Conservation (phyloP, 805 yeast genomes). For the Yamadazyma akitaensis region DNA sequence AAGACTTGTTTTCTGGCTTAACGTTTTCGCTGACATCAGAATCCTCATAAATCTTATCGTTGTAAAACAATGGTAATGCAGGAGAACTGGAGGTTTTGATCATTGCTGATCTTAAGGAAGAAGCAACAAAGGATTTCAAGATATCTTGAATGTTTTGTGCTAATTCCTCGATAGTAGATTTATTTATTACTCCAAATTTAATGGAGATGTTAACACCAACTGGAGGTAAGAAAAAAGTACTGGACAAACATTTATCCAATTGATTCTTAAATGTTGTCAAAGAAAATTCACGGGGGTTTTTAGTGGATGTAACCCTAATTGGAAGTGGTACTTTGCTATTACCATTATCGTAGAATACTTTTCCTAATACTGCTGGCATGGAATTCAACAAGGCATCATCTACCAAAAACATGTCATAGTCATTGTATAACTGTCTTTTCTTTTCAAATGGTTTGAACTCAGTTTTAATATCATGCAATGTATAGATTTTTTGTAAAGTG, state of each 20-base stretch:
- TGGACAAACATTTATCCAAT: conserved; percentile 52
- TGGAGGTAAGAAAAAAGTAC: conserved; percentile 65
- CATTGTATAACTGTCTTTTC: conserved; percentile 66
- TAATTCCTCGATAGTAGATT: conserved; percentile 41
- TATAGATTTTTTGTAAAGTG: conserved; percentile 52
- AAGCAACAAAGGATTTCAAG: conserved; percentile 42
- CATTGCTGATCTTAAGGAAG: conserved; percentile 53
- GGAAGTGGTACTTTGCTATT: conserved; percentile 54
- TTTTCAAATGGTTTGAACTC: conserved; percentile 87
- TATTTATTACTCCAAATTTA: conserved; percentile 56
- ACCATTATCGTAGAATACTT: conserved; percentile 59
- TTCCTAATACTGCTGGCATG: conserved; percentile 82
- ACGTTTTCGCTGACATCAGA: conserved; percentile 41
- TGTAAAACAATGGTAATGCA: conserved; percentile 75
- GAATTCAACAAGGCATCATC: conserved; percentile 80
- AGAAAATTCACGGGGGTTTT: conserved; percentile 41
- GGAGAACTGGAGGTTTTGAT: conserved; percentile 74
- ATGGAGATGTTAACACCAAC: conserved; percentile 67
- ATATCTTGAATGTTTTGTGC: conserved; percentile 60
- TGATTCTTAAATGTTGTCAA: conserved; percentile 53
- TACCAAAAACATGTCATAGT: conserved; percentile 73
- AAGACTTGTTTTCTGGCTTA: conserved; percentile 28
- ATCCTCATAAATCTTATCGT: conserved; percentile 52
- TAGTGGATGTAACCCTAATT: conserved; percentile 22
- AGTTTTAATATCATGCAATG: conserved; percentile 74